Percentiles rank a stretch among this genome's conserved stretches.
Conservation (phyloP, 225 moss, liverwort and hornwort species). For the Sphagnum tenellum region DNA sequence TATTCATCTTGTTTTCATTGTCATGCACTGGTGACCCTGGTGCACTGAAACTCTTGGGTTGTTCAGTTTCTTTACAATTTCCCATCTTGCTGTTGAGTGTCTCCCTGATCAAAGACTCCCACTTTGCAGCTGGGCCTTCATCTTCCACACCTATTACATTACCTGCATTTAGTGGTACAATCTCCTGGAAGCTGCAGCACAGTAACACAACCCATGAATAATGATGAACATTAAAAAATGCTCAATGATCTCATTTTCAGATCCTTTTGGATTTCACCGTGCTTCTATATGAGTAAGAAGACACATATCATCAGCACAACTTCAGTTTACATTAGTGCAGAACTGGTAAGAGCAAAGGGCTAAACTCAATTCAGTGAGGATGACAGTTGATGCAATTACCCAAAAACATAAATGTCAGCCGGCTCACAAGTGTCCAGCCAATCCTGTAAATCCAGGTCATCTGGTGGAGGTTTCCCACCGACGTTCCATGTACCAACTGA, state of each 20-base stretch:
- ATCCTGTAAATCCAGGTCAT: constrained; percentile 62
- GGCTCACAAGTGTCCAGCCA: constrained; percentile 66
- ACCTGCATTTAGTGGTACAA: constrained; percentile 89
- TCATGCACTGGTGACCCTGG: constrained; percentile 46
- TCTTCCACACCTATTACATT: constrained; percentile 87
- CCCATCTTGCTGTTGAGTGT: constrained; percentile 39
- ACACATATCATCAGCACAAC: too few species aligned
- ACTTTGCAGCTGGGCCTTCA: constrained; percentile 67
- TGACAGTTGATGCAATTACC: constrained; percentile 27
- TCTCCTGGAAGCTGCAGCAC: constrained; percentile 86
- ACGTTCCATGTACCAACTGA: constrained; percentile 92
- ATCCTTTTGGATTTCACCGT: too few species aligned
- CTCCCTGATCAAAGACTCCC: constrained; percentile 81
- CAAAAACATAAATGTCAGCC: constrained; percentile 85
- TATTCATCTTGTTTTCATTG: constrained; percentile 17
- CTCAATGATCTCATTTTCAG: too few species aligned
- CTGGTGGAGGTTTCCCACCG: constrained; percentile 75
- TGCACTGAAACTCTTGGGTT: constrained; percentile 50
- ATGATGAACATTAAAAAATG: too few species aligned
- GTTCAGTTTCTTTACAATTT: constrained; percentile 8
- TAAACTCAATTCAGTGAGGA: too few species aligned
- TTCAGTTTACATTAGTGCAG: too few species aligned
- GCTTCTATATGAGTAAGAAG: too few species aligned
- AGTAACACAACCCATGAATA: too few species aligned
- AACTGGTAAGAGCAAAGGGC: too few species aligned